Evolutionary conservation across 352 stramenopile species (phyloP).

Genomic region (Hyaloperonospora arabidopsidis): DNA sequence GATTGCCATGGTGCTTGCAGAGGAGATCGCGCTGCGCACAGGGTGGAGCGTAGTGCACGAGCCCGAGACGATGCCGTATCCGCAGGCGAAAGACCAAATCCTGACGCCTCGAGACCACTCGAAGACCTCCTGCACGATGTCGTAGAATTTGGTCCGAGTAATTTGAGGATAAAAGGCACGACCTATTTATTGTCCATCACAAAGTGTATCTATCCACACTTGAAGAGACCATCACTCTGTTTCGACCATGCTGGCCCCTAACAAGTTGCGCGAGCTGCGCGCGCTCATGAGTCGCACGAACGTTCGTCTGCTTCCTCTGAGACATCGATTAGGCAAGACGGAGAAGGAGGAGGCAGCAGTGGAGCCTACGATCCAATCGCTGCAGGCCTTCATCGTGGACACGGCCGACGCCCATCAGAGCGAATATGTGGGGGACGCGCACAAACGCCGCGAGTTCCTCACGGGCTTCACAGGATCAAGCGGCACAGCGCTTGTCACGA

Average conservation of each 20-base stretch:
- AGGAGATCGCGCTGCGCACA: constrained; percentile 63
- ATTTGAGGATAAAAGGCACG: constrained; percentile 11
- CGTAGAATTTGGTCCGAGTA: constrained; percentile 14
- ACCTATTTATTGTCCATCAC: constrained; percentile 33
- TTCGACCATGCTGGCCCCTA: constrained; percentile 31
- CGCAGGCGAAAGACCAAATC: constrained; percentile 72
- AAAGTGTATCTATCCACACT: background rate
- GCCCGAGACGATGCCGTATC: constrained; percentile 64
- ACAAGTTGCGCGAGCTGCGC: constrained; percentile 62
- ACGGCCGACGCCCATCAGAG: constrained; percentile 96
- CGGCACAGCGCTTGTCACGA: constrained; percentile 87
- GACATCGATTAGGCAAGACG: constrained; percentile 45
- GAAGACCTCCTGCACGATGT: constrained; percentile 32
- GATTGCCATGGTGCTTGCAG: constrained; percentile 60
- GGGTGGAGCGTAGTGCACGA: constrained; percentile 52
- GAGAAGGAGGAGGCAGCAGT: constrained; percentile 8
- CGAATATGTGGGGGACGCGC: constrained; percentile 95
- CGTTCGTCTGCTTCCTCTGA: constrained; percentile 55
- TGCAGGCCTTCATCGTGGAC: constrained; percentile 92
- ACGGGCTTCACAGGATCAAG: constrained; percentile 96
- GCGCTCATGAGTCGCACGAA: constrained; percentile 54
- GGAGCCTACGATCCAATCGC: constrained; percentile 31
- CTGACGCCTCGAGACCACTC: constrained; percentile 52
- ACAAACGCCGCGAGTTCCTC: constrained; percentile 93
- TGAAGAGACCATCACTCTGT: constrained; percentile 3